A percentile compares a stretch with the other conserved stretches of the same genome.
phyloP scores from a whole-genome alignment of 352 stramenopile genomes.

The Phytopythium mirpurense region DNA sequence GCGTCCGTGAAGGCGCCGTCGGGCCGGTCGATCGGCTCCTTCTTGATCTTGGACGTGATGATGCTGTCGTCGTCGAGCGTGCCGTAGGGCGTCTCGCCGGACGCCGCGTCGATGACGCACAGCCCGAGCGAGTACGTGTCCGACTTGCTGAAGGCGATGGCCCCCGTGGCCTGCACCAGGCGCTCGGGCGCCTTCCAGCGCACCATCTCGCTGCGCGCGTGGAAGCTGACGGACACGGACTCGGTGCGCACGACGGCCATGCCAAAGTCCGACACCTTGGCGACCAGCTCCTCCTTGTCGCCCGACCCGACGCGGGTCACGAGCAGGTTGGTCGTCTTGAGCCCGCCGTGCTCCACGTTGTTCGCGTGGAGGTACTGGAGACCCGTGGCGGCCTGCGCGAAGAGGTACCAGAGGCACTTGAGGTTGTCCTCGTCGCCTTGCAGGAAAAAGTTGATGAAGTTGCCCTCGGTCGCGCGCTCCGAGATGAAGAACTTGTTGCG shows the following conservation, averaged over 20 bases:
- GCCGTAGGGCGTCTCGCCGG: background rate
- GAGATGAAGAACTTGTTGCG: slow-evolving; percentile 23
- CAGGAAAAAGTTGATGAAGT: slow-evolving; percentile 12
- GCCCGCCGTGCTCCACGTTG: slow-evolving; percentile 62
- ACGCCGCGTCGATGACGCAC: background rate
- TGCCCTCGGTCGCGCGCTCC: slow-evolving; percentile 20
- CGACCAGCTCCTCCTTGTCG: background rate
- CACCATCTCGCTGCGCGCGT: slow-evolving; percentile 2
- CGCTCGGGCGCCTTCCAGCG: slow-evolving; percentile 29
- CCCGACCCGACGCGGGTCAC: slow-evolving; percentile 12
- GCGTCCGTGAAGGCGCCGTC: background rate
- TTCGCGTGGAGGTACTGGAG: slow-evolving; percentile 46
- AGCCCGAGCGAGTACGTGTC: slow-evolving; percentile 3
- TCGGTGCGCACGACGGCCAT: slow-evolving; percentile 13
- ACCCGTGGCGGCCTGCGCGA: slow-evolving; percentile 17
- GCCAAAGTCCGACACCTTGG: slow-evolving; percentile 7
- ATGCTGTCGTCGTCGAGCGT: background rate
- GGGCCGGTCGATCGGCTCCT: background rate
- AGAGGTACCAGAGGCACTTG: slow-evolving; percentile 15
- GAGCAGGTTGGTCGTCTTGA: slow-evolving; percentile 82
- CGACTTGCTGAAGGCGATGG: background rate
- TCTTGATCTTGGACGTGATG: slow-evolving; percentile 1
- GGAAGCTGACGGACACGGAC: slow-evolving; percentile 9
- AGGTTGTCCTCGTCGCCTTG: slow-evolving; percentile 3
- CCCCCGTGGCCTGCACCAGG: slow-evolving; percentile 4